These are phyloP conservation scores for Phaeosphaeria sp. DNA, from an alignment of 2,329 filamentous ascomycete genomes.

Conservation along the genomic window DNA sequence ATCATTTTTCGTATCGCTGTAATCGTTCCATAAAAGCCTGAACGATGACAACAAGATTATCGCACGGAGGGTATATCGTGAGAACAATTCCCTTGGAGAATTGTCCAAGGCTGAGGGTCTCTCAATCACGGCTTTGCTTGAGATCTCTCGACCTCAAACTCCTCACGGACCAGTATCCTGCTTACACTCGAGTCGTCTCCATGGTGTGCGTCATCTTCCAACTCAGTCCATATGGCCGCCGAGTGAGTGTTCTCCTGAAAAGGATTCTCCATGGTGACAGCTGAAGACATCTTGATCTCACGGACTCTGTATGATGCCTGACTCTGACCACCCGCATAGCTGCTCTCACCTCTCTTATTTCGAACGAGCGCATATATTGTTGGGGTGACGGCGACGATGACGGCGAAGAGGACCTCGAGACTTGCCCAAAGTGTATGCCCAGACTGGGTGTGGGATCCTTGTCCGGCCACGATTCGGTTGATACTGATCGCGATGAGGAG, in stretches of 20 bases:
- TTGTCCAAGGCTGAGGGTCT: not conserved
- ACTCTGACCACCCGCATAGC: conserved; percentile 9
- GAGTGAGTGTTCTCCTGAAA: conserved; percentile 5
- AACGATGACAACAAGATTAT: not conserved
- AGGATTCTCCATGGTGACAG: not conserved
- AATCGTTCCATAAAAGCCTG: not conserved
- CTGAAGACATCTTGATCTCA: conserved; percentile 8
- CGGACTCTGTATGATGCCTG: conserved; percentile 9
- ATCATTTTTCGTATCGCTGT: not conserved
- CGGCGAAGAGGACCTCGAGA: conserved; percentile 20
- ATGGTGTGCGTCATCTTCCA: conserved; percentile 10
- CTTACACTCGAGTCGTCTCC: conserved; percentile 15
- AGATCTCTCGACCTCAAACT: not conserved
- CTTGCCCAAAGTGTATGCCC: conserved; percentile 24
- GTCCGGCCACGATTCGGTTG: conserved; percentile 20
- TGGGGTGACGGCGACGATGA: conserved; percentile 23
- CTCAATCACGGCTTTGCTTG: not conserved
- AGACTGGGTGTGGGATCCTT: conserved; percentile 14
- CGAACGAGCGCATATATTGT: conserved; percentile 23
- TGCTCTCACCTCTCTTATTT: conserved; percentile 13
- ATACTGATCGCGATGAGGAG: conserved; percentile 24
- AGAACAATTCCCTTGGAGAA: not conserved
- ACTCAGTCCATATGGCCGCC: conserved; percentile 16
- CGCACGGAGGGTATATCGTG: not conserved
- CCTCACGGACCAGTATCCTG: conserved; percentile 8